Evolutionary conservation across 306 rosid genomes (phyloP), one percentile per base, ranked within the genome.

Genomic region (Oxytropis ochrocephala): DNA sequence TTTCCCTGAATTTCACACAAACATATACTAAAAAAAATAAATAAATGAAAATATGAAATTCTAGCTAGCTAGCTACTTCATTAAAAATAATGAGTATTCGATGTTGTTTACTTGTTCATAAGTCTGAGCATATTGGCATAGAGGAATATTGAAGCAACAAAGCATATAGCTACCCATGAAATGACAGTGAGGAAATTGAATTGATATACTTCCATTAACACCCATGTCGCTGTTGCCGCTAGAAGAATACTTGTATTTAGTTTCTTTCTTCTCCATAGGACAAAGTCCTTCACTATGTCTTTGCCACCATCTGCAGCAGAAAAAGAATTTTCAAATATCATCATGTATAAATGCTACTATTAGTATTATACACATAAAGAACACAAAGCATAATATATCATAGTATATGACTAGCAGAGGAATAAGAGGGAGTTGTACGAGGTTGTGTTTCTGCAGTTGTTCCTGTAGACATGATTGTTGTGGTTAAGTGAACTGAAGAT

Each of bases 231-330:
- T n/a, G 92, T 86, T 66, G 89, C 77, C 1, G 33, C 63, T 11
- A 67, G 41, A 2, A 88, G 69, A 72, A 85, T 21, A 8, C 53
- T 29, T 1, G 74, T 10, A 48, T 79, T 80, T 16, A 59, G 64
- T 69, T 64, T 81, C 74, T 74, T 85, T 67, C 83, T 85, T 77
- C 62, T 86, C 97, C 92, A 88, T 8, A 83, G 56, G 5, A 79
- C 12, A 14, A 80, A 62, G 41, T 88, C 92, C 62, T 72, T 81
- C 49, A 57, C 10, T 11, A 65, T 13, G 12, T 39, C 41, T 17
- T 70, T 80, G 74, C 70, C 69, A 67, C 50, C 78, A 61, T 71
- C 89, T 85, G 78, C 71, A 49, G 29, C 73, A 68, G 63, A 67
- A 19, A 62, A 4, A 3, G 43, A 11, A 5, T 1, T 7, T 41